Conservation (phyloP, 768 basidiomycete species). For the Boletus reticulatus region DNA sequence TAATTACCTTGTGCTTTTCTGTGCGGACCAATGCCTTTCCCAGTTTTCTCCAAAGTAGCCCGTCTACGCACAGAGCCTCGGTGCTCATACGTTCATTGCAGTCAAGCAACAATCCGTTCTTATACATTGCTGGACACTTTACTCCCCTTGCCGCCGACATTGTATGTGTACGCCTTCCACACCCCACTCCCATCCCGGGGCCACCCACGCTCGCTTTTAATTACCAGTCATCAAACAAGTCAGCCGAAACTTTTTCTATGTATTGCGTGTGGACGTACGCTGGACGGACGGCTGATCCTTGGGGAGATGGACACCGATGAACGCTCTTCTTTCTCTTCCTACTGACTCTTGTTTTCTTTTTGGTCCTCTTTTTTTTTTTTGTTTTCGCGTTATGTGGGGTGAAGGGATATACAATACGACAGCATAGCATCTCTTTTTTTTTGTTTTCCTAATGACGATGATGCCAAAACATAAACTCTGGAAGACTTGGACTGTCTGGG, state of each 20-base stretch:
- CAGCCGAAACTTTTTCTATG: slow-evolving; percentile 16
- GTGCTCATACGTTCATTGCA: slow-evolving; percentile 27
- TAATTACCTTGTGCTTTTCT: slow-evolving; percentile 28
- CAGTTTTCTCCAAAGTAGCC: slow-evolving; percentile 18
- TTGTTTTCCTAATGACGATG: slow-evolving; percentile 28
- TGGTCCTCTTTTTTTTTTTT: slow-evolving; percentile 10
- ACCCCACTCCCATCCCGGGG: slow-evolving; percentile 3
- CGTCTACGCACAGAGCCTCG: slow-evolving; percentile 14
- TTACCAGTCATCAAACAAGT: slow-evolving; percentile 3
- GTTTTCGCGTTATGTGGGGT: slow-evolving; percentile 13
- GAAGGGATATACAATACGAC: slow-evolving; percentile 30
- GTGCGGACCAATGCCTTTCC: slow-evolving; percentile 18
- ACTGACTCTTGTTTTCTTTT: slow-evolving; percentile 17
- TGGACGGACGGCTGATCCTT: slow-evolving; percentile 20
- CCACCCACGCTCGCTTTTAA: slow-evolving; percentile 22
- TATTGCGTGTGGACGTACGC: slow-evolving; percentile 27
- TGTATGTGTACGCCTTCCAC: slow-evolving; percentile 6
- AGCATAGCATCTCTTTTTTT: slow-evolving; percentile 10
- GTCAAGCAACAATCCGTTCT: slow-evolving; percentile 18
- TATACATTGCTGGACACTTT: slow-evolving; percentile 24
- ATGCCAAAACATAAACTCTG: slow-evolving; percentile 1
- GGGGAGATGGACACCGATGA: slow-evolving; percentile 26
- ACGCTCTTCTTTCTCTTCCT: slow-evolving; percentile 10
- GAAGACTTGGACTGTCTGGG: slow-evolving; percentile 20
- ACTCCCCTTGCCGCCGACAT: slow-evolving; percentile 15